phyloP scores from a whole-genome alignment of 768 basidiomycete genomes.

The Lentinula sp. region DNA sequence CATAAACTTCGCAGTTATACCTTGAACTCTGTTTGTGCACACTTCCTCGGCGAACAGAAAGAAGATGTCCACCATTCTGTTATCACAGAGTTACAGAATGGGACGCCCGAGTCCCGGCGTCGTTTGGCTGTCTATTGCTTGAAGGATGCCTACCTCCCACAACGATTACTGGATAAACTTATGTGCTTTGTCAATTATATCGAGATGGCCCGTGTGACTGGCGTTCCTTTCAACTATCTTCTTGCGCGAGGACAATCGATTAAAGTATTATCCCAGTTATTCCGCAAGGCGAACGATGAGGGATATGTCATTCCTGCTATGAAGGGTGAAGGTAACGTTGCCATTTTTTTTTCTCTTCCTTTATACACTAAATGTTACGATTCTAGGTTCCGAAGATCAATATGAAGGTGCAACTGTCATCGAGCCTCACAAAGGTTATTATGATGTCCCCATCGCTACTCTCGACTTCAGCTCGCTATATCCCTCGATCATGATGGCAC shows the following conservation, averaged over 20 bases:
- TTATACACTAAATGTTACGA: conserved; percentile 1
- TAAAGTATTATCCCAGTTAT: conserved; percentile 96
- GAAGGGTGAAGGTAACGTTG: conserved; percentile 69
- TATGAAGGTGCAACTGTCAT: conserved; percentile 99
- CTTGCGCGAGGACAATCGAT: conserved; percentile 95
- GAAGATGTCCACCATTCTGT: conserved; percentile 99
- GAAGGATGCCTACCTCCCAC: conserved; percentile 99
- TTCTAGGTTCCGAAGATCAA: conserved; percentile 81
- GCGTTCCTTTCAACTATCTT: conserved; percentile 98
- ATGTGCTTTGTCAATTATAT: conserved; percentile 99
- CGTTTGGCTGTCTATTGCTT: conserved; percentile 96
- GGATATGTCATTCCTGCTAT: conserved; percentile 85
- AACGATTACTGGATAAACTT: conserved; percentile 91
- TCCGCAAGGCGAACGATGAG: conserved; percentile 86
- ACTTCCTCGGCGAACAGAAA: conserved; percentile 97
- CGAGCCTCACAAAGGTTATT: conserved; percentile 93
- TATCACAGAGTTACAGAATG: conserved; percentile 97
- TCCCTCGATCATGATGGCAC: conserved; percentile 99
- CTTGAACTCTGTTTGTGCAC: conserved; percentile 95
- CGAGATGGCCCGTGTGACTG: conserved; percentile 99
- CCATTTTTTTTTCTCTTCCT: neutral
- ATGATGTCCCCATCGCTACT: conserved; percentile 94
- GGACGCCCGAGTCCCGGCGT: conserved; percentile 87
- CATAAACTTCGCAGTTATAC: conserved; percentile 97
- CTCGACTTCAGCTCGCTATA: conserved; percentile 98